These are phyloP conservation scores for Senna siamea DNA, from an alignment of 306 rosid genomes.

Conservation along the genomic window DNA sequence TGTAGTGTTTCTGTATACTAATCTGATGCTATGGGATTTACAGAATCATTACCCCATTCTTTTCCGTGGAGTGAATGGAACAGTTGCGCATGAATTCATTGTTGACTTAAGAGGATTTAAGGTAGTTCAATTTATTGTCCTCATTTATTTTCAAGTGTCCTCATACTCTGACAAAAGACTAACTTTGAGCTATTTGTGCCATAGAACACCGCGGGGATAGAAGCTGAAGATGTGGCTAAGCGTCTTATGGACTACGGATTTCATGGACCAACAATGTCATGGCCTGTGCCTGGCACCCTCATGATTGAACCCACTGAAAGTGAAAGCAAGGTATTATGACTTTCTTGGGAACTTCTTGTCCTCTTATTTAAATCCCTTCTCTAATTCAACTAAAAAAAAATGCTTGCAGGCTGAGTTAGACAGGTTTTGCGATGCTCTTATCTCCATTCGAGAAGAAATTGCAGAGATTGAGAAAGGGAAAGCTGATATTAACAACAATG, in stretches of 20 bases:
- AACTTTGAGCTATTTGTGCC: slow-evolving; percentile 35
- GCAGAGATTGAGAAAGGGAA: slow-evolving; percentile 90
- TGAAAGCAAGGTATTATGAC: slow-evolving; percentile 85
- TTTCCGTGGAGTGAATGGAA: slow-evolving; percentile 99
- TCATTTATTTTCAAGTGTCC: slow-evolving; percentile 21
- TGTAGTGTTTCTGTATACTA: slow-evolving; percentile 30
- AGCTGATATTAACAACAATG: slow-evolving; percentile 82
- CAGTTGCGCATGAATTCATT: slow-evolving; percentile 93
- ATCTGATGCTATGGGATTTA: slow-evolving; percentile 32
- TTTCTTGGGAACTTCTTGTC: not conserved
- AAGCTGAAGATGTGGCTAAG: slow-evolving; percentile 95
- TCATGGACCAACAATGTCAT: slow-evolving; percentile 99
- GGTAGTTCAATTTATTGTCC: slow-evolving; percentile 53
- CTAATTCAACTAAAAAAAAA: slow-evolving; percentile 27
- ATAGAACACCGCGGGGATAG: slow-evolving; percentile 89
- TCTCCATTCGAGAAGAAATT: slow-evolving; percentile 89
- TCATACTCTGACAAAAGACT: slow-evolving; percentile 30
- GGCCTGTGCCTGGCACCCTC: slow-evolving; percentile 99
- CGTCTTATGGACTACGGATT: slow-evolving; percentile 99
- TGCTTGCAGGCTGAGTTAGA: slow-evolving; percentile 90
- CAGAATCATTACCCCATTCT: slow-evolving; percentile 87
- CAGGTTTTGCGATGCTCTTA: slow-evolving; percentile 89
- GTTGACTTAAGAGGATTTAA: slow-evolving; percentile 95
- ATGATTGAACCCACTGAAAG: slow-evolving; percentile 99
- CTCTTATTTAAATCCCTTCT: slow-evolving; percentile 15